A percentile compares a stretch with the other conserved stretches of the same genome.
Conservation (phyloP, 345 rosid genomes). For the Schrenkiella parvula region DNA sequence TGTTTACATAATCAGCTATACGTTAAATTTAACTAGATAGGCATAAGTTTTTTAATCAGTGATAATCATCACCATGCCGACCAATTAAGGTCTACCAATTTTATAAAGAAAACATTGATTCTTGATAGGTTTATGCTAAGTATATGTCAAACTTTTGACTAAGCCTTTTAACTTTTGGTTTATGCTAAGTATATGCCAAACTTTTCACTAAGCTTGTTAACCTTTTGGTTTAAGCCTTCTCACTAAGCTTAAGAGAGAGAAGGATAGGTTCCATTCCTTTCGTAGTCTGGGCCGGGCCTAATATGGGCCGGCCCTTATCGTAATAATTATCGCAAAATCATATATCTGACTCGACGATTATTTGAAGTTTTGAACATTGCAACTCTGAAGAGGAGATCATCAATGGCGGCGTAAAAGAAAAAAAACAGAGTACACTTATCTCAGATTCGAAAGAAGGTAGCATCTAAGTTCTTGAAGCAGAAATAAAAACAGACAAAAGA, state of each 20-base stretch:
- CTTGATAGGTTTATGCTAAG: conserved; percentile 18
- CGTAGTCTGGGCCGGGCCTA: neutral
- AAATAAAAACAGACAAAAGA: neutral
- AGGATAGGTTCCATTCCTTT: neutral
- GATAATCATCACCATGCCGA: neutral
- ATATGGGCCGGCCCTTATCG: neutral
- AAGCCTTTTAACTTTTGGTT: too few species aligned
- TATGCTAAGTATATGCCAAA: too few species aligned
- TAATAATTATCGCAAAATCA: neutral
- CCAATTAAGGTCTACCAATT: neutral
- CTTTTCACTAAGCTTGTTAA: too few species aligned
- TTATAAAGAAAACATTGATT: neutral
- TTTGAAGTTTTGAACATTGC: conserved; percentile 4
- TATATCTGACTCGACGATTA: neutral
- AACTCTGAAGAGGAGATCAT: neutral
- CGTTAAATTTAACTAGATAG: neutral
- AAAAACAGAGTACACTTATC: neutral
- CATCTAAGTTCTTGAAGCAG: conserved; percentile 2
- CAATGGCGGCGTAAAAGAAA: neutral
- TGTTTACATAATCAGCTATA: neutral
- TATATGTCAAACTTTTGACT: conserved; percentile 12
- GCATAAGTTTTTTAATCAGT: neutral
- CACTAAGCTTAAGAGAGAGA: neutral
- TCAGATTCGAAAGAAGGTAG: conserved; percentile 12
- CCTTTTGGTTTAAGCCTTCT: too few species aligned